Conservation (phyloP, 2,329 filamentous ascomycete genomes). For the Fusarium hainanense region DNA sequence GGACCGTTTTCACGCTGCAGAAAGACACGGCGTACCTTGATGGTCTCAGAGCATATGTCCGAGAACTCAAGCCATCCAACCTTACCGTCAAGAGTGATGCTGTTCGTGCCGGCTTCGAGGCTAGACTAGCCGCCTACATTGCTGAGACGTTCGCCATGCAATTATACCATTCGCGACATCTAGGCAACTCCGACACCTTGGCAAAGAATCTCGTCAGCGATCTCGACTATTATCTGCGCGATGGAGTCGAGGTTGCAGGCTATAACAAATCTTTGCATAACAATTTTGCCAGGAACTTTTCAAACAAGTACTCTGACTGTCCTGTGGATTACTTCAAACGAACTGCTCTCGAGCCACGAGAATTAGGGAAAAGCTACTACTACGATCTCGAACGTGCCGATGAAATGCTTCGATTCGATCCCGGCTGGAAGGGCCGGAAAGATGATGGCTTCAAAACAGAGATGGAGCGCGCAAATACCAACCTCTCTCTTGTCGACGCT, state of each 20-base stretch:
- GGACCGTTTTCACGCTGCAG: constrained; percentile 85
- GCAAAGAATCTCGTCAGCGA: constrained; percentile 78
- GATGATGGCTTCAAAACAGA: constrained; percentile 83
- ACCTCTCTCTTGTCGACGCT: constrained; percentile 90
- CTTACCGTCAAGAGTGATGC: constrained; percentile 66
- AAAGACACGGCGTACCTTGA: constrained; percentile 79
- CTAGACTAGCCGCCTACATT: constrained; percentile 81
- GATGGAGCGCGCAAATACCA: constrained; percentile 87
- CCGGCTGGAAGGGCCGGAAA: constrained; percentile 77
- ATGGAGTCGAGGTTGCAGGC: constrained; percentile 79
- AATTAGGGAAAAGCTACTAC: constrained; percentile 81
- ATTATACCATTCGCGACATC: constrained; percentile 84
- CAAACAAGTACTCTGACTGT: constrained; percentile 78
- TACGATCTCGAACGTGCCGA: constrained; percentile 83
- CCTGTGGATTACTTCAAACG: constrained; percentile 83
- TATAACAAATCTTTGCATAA: constrained; percentile 90
- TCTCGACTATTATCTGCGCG: constrained; percentile 81
- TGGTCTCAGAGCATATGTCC: constrained; percentile 77
- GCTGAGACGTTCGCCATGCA: constrained; percentile 93
- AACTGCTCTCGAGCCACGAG: constrained; percentile 71
- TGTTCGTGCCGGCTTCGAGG: constrained; percentile 69
- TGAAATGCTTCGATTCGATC: constrained; percentile 79
- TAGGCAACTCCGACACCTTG: constrained; percentile 72
- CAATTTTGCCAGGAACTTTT: constrained; percentile 87
- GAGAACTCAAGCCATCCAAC: constrained; percentile 63